Percentiles rank a stretch among this genome's conserved stretches.
These are phyloP conservation scores for Saccharomycopsis schoenii DNA, from an alignment of 805 yeast genomes.

Conservation along the genomic window DNA sequence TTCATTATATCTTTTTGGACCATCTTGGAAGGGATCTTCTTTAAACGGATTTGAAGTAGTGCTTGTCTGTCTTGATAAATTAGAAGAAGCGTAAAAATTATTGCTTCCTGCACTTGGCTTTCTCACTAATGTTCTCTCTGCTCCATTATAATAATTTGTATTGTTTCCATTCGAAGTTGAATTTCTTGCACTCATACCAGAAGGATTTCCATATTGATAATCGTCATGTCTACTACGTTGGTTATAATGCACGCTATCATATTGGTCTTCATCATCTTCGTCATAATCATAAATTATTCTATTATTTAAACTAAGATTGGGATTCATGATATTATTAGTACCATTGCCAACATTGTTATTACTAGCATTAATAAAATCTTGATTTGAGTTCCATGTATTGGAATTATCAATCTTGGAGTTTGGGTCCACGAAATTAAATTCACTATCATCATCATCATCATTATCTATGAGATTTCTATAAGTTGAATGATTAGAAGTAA, in stretches of 20 bases:
- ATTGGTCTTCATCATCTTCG: conserved; percentile 10
- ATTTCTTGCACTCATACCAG: not conserved
- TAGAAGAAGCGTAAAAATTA: conserved; percentile 9
- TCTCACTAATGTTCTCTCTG: not conserved
- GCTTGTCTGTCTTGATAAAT: conserved; percentile 14
- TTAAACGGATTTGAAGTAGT: conserved; percentile 17
- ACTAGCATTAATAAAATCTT: not conserved
- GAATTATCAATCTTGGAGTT: conserved; percentile 16
- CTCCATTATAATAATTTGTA: not conserved
- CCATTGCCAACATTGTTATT: not conserved
- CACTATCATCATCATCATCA: conserved; percentile 4
- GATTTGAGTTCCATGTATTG: conserved; percentile 4
- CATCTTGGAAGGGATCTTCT: conserved; percentile 17
- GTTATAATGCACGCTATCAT: not conserved
- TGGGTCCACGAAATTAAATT: conserved; percentile 15
- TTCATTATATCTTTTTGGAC: conserved; percentile 7
- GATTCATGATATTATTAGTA: conserved; percentile 5
- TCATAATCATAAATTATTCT: conserved; percentile 18
- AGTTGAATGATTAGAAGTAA: not conserved
- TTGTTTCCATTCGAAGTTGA: not conserved
- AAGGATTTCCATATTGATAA: not conserved
- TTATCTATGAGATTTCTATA: not conserved
- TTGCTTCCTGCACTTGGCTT: conserved; percentile 2
- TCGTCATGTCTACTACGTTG: not conserved
- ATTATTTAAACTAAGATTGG: conserved; percentile 17